These are phyloP conservation scores for Cyclaneusma minus DNA, from an alignment of 2,329 filamentous ascomycete genomes.

Conservation along the genomic window DNA sequence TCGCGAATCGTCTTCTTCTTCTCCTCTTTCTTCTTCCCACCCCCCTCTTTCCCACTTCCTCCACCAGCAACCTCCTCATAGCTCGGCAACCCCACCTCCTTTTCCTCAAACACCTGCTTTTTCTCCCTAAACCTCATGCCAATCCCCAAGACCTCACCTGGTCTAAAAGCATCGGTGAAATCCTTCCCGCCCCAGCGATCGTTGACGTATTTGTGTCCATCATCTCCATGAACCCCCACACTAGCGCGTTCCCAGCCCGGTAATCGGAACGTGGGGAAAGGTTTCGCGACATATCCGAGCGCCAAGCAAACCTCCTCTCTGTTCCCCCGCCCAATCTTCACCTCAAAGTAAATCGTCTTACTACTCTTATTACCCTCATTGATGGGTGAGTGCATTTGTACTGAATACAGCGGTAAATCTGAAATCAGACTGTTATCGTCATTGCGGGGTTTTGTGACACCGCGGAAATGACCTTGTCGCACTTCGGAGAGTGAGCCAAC, in stretches of 20 bases:
- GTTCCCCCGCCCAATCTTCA: slow-evolving; percentile 33
- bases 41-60: slow-evolving; percentile 15
- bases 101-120: slow-evolving; percentile 13
- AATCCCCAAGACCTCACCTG: slow-evolving; percentile 52
- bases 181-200: slow-evolving; percentile 57
- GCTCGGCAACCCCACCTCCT: slow-evolving; percentile 13
- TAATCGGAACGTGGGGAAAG: slow-evolving; percentile 63
- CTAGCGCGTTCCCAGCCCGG: slow-evolving; percentile 70
- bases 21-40: slow-evolving; percentile 6
- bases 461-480: slow-evolving; percentile 35
- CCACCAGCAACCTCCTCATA: slow-evolving; percentile 18
- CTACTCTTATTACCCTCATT: slow-evolving; percentile 23
- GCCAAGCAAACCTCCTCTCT: slow-evolving; percentile 34
- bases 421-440: slow-evolving; percentile 50
- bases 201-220: slow-evolving; percentile 62
- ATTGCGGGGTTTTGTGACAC: slow-evolving; percentile 24
- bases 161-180: slow-evolving; percentile 48
- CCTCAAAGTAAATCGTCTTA: slow-evolving; percentile 59
- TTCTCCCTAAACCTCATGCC: slow-evolving; percentile 55
- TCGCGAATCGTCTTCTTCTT: slow-evolving; percentile 7
- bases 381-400: slow-evolving; percentile 40
- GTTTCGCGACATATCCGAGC: slow-evolving; percentile 55
- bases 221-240: slow-evolving; percentile 64
- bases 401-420: slow-evolving; percentile 54
- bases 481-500: slow-evolving; percentile 29